A percentile compares a stretch with the other conserved stretches of the same genome.
phyloP scores from a whole-genome alignment of 768 basidiomycete genomes.

The Phylloporus sp. region DNA sequence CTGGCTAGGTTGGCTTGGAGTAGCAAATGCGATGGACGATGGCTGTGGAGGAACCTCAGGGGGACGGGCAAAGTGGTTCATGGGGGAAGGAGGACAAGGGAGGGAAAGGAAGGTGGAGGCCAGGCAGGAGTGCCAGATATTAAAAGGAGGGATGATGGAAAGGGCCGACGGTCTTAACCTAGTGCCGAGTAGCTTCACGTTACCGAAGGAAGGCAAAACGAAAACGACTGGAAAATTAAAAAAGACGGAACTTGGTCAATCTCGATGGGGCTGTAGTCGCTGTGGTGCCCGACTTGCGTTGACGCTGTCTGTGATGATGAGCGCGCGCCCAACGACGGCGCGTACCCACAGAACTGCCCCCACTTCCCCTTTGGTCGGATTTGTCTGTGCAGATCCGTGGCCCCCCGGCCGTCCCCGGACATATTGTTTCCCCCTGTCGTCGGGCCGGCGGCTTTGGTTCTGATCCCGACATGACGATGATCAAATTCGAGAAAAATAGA shows the following conservation, averaged over 20 bases:
- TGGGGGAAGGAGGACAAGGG: slow-evolving; percentile 14
- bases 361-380: slow-evolving; percentile 14
- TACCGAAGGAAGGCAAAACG: slow-evolving; percentile 19
- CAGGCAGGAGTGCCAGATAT: slow-evolving; percentile 17
- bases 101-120: background rate
- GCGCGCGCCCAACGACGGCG: slow-evolving; percentile 5
- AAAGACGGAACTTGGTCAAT: slow-evolving; percentile 4
- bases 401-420: slow-evolving; percentile 25
- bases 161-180: slow-evolving; percentile 27
- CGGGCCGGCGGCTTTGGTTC: slow-evolving; percentile 34
- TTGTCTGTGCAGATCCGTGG: slow-evolving; percentile 28
- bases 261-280: background rate
- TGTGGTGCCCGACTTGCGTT: background rate
- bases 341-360: slow-evolving; percentile 1
- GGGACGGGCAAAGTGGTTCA: slow-evolving; percentile 35
- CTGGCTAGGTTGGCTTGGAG: slow-evolving; percentile 20
- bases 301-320: slow-evolving; percentile 10
- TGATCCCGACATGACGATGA: slow-evolving; percentile 23
- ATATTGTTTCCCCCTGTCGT: slow-evolving; percentile 19
- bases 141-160: slow-evolving; percentile 21
- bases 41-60: slow-evolving; percentile 13
- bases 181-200: slow-evolving; percentile 23
- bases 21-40: slow-evolving; percentile 21
- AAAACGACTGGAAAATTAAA: slow-evolving; percentile 15
- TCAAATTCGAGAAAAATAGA: slow-evolving; percentile 15